phyloP scores from a whole-genome alignment of 2,329 filamentous ascomycete genomes.

The Cryphonectria naterciae region DNA sequence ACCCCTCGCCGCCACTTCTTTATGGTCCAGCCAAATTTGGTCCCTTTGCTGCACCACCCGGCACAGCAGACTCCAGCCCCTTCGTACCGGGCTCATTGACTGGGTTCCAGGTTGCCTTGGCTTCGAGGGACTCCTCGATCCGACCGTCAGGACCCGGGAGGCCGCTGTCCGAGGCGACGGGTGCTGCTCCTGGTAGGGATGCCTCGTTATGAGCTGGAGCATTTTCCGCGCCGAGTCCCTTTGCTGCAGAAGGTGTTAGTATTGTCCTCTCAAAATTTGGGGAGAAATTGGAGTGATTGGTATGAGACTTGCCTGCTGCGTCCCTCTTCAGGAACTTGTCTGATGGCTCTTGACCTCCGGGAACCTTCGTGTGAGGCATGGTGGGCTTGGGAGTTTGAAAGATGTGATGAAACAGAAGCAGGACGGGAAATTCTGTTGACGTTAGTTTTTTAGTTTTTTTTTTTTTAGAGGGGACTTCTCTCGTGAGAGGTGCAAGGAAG shows the following conservation, averaged over 20 bases:
- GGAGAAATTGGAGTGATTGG: neutral
- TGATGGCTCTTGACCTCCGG: slow-evolving; percentile 26
- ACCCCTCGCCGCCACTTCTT: neutral
- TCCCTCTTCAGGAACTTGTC: slow-evolving; percentile 27
- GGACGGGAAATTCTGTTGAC: neutral
- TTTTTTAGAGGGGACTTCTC: no score
- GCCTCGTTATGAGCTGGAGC: slow-evolving; percentile 22
- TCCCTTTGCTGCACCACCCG: slow-evolving; percentile 21
- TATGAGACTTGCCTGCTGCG: slow-evolving; percentile 5
- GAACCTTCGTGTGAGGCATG: slow-evolving; percentile 26
- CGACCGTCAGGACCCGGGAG: slow-evolving; percentile 10
- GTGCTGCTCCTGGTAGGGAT: slow-evolving; percentile 21
- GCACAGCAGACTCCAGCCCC: slow-evolving; percentile 14
- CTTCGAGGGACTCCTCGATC: slow-evolving; percentile 9
- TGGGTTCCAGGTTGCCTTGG: slow-evolving; percentile 12
- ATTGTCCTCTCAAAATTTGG: neutral
- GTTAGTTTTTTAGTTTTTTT: neutral
- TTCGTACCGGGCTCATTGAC: slow-evolving; percentile 19
- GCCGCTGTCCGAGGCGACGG: slow-evolving; percentile 28
- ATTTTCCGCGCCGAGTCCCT: slow-evolving; percentile 26
- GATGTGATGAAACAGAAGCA: neutral
- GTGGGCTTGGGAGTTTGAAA: neutral
- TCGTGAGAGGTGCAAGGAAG: neutral
- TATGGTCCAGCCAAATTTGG: slow-evolving; percentile 14
- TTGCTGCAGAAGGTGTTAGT: slow-evolving; percentile 1